Evolutionary conservation across 768 basidiomycete genomes (phyloP), one percentile per base, ranked within the genome.

Genomic region (Hebeloma cylindrosporum): DNA sequence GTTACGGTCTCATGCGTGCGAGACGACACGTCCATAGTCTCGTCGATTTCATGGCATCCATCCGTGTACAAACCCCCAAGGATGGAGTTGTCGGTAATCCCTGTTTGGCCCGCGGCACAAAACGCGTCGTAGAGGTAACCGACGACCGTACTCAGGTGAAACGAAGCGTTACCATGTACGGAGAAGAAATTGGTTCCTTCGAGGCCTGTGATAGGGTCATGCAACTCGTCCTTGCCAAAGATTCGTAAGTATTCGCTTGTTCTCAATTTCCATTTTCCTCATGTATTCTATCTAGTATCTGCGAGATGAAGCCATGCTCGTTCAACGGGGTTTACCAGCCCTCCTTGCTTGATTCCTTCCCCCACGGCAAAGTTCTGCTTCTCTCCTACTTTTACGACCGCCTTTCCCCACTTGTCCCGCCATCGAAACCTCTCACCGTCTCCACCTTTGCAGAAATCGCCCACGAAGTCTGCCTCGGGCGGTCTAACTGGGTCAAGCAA

Each of bases 361-460:
- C 86, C 1, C 67, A 73, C 7, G 95, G 95, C 47, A 84, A 83
- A 58, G 76, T 95, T 50, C 79, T 95, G 20, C 80, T 95, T n/a
- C 77, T 99, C 2, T 96, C 93, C 17, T 99, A 98, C 75, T 99
- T 98, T 70, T 96, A 93, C 70, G 96, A 98, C 72, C 88, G 96
- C 27, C 75, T 95, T 46, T 67, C 74, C 20, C 95, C 93, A 0
- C 79, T 99, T 47, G 69, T 93, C 37, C 67, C 60, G 11, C 43
- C 47, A 13, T 22, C 48, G 2, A 27, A 48, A 32, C 47, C 55
- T 2, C 17, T 83, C 32, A 73, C 72, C 1, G 68, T 93, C 8
- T 69, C 77, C 29, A 75, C 75, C n/a, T 67, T 94, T 58, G 75
- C 78, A 3, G 56, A 66, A 1, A 73, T 89, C 27, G 92, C 93